Conservation (phyloP, 1,284 basidiomycete genomes). For the Erythrobasidium hasegawianum region DNA sequence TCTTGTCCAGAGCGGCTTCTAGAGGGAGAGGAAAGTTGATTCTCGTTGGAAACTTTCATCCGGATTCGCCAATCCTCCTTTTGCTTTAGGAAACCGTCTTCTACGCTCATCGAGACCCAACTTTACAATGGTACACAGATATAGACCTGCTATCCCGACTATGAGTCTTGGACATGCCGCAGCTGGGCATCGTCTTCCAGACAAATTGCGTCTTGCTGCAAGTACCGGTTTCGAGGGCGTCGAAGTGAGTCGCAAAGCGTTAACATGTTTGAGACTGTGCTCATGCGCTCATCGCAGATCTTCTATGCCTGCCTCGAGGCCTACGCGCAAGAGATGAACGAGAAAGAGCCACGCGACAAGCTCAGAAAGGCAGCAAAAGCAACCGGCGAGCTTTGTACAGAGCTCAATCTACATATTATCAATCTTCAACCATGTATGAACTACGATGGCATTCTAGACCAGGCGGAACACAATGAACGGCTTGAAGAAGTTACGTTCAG, state of each 20-base stretch:
- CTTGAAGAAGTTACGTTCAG: conserved; percentile 17
- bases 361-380: conserved; percentile 21
- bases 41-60: too few relatives aligned
- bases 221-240: conserved; percentile 28
- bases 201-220: conserved; percentile 24
- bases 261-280: too few relatives aligned
- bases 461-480: background rate
- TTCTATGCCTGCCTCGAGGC: conserved; percentile 35
- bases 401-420: conserved; percentile 4
- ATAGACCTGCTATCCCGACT: conserved; percentile 24
- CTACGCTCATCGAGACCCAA: too few relatives aligned
- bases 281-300: conserved; percentile 5
- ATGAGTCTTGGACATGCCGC: conserved; percentile 34
- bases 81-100: too few relatives aligned
- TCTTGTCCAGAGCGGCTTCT: too few relatives aligned
- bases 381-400: conserved; percentile 2
- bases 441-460: conserved; percentile 29
- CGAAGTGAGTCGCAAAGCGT: conserved; percentile 10
- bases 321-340: conserved; percentile 5
- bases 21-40: too few relatives aligned
- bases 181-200: conserved; percentile 26
- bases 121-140: background rate
- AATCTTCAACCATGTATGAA: conserved; percentile 20
- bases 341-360: conserved; percentile 3
- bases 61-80: too few relatives aligned